These are phyloP conservation scores for Saccharomyces pastorianus DNA, from an alignment of 1,139 yeast species.

Conservation along the genomic window DNA sequence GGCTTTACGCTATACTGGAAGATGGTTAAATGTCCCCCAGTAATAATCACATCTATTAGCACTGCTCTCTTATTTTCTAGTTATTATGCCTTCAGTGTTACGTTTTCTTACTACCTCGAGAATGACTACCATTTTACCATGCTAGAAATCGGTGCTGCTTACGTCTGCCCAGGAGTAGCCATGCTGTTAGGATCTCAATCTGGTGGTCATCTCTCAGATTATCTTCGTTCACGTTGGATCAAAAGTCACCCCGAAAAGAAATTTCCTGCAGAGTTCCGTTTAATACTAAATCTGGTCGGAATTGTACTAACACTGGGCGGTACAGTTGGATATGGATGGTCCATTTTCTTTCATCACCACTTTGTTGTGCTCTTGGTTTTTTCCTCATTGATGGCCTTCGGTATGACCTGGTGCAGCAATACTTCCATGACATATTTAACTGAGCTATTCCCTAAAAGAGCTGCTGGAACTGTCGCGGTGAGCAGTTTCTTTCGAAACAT, in stretches of 20 bases:
- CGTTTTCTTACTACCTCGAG: slow-evolving; percentile 39
- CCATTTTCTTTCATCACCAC: slow-evolving; percentile 39
- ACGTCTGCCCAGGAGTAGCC: slow-evolving; percentile 48
- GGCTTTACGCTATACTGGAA: slow-evolving; percentile 35
- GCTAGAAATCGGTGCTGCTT: slow-evolving; percentile 40
- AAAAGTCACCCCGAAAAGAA: slow-evolving; percentile 22
- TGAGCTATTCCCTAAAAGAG: slow-evolving; percentile 44
- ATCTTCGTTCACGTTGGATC: slow-evolving; percentile 29
- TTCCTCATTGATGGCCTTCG: slow-evolving; percentile 44
- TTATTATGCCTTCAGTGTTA: slow-evolving; percentile 48
- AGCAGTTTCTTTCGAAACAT: slow-evolving; percentile 48
- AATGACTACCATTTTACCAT: slow-evolving; percentile 35
- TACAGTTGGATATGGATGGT: slow-evolving; percentile 50
- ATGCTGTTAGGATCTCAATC: slow-evolving; percentile 43
- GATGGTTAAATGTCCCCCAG: slow-evolving; percentile 39
- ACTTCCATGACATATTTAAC: slow-evolving; percentile 50
- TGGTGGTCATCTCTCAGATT: slow-evolving; percentile 47
- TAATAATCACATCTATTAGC: slow-evolving; percentile 41
- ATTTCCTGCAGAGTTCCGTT: slow-evolving; percentile 40
- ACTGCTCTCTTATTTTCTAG: slow-evolving; percentile 49
- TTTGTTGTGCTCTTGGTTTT: slow-evolving; percentile 39
- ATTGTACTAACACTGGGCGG: slow-evolving; percentile 41
- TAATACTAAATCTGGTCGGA: slow-evolving; percentile 42
- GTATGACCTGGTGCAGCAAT: slow-evolving; percentile 55
- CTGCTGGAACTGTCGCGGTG: slow-evolving; percentile 50